Conservation (phyloP, 805 yeast genomes). For the Candida alai region DNA sequence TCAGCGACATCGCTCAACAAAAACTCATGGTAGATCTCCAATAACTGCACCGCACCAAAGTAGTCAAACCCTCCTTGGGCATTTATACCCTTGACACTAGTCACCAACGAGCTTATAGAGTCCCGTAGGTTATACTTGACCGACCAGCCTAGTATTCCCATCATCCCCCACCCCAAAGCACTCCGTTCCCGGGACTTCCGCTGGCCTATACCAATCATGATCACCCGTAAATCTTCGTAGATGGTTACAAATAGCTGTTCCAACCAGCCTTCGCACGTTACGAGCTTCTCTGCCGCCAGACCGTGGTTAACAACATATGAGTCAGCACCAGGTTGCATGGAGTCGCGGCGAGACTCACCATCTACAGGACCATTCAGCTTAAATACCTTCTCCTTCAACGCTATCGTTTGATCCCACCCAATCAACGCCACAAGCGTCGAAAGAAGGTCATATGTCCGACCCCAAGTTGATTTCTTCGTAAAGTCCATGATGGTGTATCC, state of each 20-base stretch:
- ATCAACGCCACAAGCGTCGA: slow-evolving; percentile 61
- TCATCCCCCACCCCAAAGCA: slow-evolving; percentile 71
- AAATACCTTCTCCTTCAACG: slow-evolving; percentile 65
- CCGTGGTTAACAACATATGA: slow-evolving; percentile 1
- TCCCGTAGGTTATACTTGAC: slow-evolving; percentile 37
- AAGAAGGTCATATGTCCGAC: slow-evolving; percentile 57
- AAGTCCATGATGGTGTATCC: slow-evolving; percentile 30
- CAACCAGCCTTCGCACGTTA: slow-evolving; percentile 70
- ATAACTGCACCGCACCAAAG: slow-evolving; percentile 49
- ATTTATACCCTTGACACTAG: slow-evolving; percentile 48
- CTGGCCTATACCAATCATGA: slow-evolving; percentile 23
- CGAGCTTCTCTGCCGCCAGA: neutral
- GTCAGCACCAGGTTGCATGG: neutral
- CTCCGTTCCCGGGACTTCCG: slow-evolving; percentile 40
- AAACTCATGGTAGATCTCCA: slow-evolving; percentile 45
- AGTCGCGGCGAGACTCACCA: neutral
- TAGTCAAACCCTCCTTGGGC: slow-evolving; percentile 58
- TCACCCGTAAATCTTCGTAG: slow-evolving; percentile 52
- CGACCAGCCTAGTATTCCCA: slow-evolving; percentile 53
- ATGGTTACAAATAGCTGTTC: slow-evolving; percentile 69
- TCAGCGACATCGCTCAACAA: slow-evolving; percentile 31
- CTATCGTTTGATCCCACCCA: slow-evolving; percentile 82
- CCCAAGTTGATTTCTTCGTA: slow-evolving; percentile 36
- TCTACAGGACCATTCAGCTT: neutral
- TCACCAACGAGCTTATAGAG: slow-evolving; percentile 34